Base-by-base conservation (phyloP, 106 monocot genomes). In the Allium cepa region DNA sequence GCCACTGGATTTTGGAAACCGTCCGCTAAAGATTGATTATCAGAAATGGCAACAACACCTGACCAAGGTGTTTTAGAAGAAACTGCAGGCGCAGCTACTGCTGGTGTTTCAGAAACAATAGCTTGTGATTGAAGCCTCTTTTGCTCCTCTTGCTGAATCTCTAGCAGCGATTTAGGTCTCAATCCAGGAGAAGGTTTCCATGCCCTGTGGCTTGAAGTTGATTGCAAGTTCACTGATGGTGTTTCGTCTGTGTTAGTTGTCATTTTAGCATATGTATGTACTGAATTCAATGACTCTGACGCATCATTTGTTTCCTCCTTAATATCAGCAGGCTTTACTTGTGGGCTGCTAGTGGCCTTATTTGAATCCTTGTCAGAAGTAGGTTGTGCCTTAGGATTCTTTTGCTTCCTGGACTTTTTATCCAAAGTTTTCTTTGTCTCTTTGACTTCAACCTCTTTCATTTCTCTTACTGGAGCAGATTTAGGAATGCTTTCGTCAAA, bases 91-190 rank as follows among this genome's bases (percentile, higher is more conserved):
- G 60, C 57, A 53, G 17, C 45, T 9, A 50, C 1, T 46, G 62
- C 50, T 55, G 67, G 63, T 74, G 50, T 50, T 28, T 78, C 83
- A 27, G 75, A 67, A 56, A 56, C 13, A 13, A 71, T 0, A 49
- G 69, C 69, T 57, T 77, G 81, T 26, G 56, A 69, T 62, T 78
- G 70, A 66, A 83, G 82, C 77, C 73, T 80, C 10, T 64, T 62
- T 48, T 89, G 82, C 63, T 99, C 92, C 78, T 99, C 99, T 67
- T 72, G 74, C 78, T 99, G 99, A 80, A 99, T 93, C 77, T 99
- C 99, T 26, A 82, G 26, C 6, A 99, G 79, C 26, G 99, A 93
- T 69, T 93, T 99, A 7, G 87, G 74, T 50, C 83, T 99, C 13
- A 81, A 79, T 4, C 79, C 89, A 9, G 80, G 77, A 9, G 84